These are phyloP conservation scores for Sporodiniella umbellata DNA, from an alignment of 371 early-diverging fungal genomes.

Conservation along the genomic window DNA sequence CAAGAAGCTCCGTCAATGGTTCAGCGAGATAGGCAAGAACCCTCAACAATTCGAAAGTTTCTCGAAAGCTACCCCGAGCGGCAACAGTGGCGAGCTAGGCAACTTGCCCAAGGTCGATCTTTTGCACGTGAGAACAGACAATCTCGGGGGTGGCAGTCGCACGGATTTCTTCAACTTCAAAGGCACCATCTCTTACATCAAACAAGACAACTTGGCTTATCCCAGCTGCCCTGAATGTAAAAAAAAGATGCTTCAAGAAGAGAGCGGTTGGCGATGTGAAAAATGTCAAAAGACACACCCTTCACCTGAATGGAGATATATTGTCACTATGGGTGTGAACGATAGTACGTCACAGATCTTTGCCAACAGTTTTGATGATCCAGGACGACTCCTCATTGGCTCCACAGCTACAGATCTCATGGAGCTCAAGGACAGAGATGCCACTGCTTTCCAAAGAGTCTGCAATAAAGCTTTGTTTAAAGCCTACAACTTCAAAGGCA, in stretches of 20 bases:
- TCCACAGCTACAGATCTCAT: slow-evolving; percentile 68
- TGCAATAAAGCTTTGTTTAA: slow-evolving; percentile 63
- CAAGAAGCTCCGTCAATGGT: slow-evolving; percentile 83
- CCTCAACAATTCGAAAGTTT: slow-evolving; percentile 28
- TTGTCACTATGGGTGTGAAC: slow-evolving; percentile 65
- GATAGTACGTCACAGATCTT: slow-evolving; percentile 85
- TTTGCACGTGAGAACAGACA: slow-evolving; percentile 63
- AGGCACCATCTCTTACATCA: slow-evolving; percentile 65
- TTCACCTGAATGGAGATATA: slow-evolving; percentile 78
- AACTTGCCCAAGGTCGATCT: slow-evolving; percentile 49
- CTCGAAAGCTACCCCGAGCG: slow-evolving; percentile 26
- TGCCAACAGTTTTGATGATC: slow-evolving; percentile 86
- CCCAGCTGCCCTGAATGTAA: slow-evolving; percentile 91
- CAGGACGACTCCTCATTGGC: slow-evolving; percentile 67
- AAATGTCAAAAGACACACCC: slow-evolving; percentile 75
- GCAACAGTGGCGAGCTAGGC: slow-evolving; percentile 4
- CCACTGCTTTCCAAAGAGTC: slow-evolving; percentile 29
- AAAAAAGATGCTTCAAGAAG: slow-evolving; percentile 76
- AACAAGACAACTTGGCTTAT: slow-evolving; percentile 67
- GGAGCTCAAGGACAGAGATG: slow-evolving; percentile 45
- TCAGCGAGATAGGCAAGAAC: slow-evolving; percentile 15
- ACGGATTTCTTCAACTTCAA: slow-evolving; percentile 69
- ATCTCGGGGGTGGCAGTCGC: slow-evolving; percentile 57
- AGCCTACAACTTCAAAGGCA: slow-evolving; percentile 66
- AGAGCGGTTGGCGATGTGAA: slow-evolving; percentile 87